A percentile compares a stretch with the other conserved stretches of the same genome.
Evolutionary conservation across 2,329 filamentous ascomycete genomes (phyloP).

Genomic region (Neofusicoccum kwambonambiense): DNA sequence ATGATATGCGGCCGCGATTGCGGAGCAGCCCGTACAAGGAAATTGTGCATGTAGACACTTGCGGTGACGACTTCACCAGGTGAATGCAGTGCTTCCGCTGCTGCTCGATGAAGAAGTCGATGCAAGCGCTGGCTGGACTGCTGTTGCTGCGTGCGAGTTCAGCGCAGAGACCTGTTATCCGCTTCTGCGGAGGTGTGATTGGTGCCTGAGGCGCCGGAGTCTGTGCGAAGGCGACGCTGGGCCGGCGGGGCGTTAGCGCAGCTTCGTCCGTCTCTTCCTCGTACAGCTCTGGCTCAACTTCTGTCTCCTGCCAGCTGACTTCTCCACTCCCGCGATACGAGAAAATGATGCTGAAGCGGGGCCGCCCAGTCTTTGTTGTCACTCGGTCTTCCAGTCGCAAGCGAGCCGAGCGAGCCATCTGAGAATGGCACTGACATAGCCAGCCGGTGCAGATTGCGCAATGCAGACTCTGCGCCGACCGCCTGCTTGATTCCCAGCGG

Average conservation of each 20-base stretch:
- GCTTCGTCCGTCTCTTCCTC: too few relatives aligned
- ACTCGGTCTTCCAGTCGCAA: background rate
- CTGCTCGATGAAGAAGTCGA: background rate
- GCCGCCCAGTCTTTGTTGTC: background rate
- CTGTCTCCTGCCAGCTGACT: constrained; percentile 1
- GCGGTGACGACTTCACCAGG: background rate
- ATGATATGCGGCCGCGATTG: background rate
- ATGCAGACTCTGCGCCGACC: background rate
- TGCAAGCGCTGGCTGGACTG: background rate
- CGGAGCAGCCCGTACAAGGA: constrained; percentile 5
- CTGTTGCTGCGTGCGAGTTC: background rate
- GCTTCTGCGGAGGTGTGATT: background rate
- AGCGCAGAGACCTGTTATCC: background rate
- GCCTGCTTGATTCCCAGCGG: background rate
- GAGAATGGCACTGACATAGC: background rate
- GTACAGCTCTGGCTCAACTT: too few relatives aligned
- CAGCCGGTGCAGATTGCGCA: constrained; percentile 11
- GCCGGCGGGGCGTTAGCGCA: too few relatives aligned
- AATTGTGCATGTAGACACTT: background rate
- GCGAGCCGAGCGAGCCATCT: background rate
- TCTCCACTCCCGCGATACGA: background rate
- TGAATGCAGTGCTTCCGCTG: background rate
- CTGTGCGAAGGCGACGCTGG: background rate
- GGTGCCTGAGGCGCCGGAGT: background rate
- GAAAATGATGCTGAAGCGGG: background rate